These are phyloP conservation scores for Paraconiothyrium brasiliense DNA, from an alignment of 2,329 filamentous ascomycete genomes.

Conservation along the genomic window DNA sequence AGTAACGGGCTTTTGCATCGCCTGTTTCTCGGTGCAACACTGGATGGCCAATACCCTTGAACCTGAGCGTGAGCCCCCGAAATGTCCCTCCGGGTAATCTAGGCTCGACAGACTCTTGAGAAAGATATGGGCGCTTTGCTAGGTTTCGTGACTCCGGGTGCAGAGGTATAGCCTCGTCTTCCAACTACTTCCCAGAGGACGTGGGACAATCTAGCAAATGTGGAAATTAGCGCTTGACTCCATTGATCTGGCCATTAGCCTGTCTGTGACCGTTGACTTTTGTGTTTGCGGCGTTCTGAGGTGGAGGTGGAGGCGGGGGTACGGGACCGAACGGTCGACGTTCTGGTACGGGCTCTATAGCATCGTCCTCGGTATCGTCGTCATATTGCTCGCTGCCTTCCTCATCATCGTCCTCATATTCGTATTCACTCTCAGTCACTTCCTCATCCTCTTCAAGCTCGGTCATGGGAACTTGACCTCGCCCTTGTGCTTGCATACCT, in stretches of 20 bases:
- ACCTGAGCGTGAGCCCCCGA: neutral
- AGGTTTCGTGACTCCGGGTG: neutral
- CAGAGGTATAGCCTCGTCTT: neutral
- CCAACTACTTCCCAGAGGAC: neutral
- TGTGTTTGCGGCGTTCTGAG: constrained; percentile 41
- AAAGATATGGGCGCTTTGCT: neutral
- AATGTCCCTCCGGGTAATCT: neutral
- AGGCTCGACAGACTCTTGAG: neutral
- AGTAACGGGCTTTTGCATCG: neutral
- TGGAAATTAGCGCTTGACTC: constrained; percentile 47
- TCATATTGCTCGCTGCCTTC: constrained; percentile 63
- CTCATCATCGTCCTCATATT: constrained; percentile 52
- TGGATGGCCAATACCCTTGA: neutral
- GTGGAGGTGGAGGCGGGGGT: constrained; percentile 49
- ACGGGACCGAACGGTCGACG: constrained; percentile 49
- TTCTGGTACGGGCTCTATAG: constrained; percentile 42
- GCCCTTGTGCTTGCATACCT: constrained; percentile 93
- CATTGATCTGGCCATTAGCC: constrained; percentile 51
- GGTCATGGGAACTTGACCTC: constrained; percentile 70
- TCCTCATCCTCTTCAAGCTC: constrained; percentile 67
- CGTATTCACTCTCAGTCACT: constrained; percentile 54
- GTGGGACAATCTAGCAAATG: constrained; percentile 7
- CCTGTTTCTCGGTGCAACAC: neutral
- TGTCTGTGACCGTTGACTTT: constrained; percentile 50
- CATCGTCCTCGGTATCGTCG: constrained; percentile 67